Percentiles rank a stretch among this genome's conserved stretches.
These are phyloP conservation scores for Neurospora sp. DNA, from an alignment of 495 filamentous ascomycete species.

Conservation along the genomic window DNA sequence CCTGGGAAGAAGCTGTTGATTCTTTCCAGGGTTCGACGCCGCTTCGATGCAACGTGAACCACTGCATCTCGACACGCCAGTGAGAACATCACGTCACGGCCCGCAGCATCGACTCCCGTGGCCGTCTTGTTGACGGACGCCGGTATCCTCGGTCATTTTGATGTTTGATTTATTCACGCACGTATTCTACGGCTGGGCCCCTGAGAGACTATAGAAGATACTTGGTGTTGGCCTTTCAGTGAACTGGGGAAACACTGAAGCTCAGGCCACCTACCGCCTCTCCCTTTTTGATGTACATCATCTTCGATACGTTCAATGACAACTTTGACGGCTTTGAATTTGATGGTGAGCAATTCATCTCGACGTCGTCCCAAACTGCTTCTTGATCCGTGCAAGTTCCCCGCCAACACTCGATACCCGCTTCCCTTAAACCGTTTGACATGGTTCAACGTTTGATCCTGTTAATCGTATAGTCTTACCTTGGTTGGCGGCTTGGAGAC, in stretches of 20 bases:
- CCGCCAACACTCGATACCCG: neutral
- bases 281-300: neutral
- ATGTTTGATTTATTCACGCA: neutral
- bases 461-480: neutral
- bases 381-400: neutral
- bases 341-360: neutral
- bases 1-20: neutral
- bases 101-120: neutral
- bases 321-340: neutral
- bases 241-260: neutral
- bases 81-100: neutral
- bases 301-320: neutral
- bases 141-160: neutral
- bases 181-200: neutral
- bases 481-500: neutral
- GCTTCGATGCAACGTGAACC: neutral
- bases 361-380: neutral
- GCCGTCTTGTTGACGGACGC: neutral
- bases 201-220: neutral
- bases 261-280: neutral
- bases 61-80: neutral
- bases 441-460: neutral
- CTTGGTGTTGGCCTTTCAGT: neutral
- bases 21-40: neutral
- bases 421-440: neutral